Percentiles rank a stretch among this genome's conserved stretches.
Conservation (phyloP, 1,284 basidiomycete genomes). For the Garcileccinum viscosum region DNA sequence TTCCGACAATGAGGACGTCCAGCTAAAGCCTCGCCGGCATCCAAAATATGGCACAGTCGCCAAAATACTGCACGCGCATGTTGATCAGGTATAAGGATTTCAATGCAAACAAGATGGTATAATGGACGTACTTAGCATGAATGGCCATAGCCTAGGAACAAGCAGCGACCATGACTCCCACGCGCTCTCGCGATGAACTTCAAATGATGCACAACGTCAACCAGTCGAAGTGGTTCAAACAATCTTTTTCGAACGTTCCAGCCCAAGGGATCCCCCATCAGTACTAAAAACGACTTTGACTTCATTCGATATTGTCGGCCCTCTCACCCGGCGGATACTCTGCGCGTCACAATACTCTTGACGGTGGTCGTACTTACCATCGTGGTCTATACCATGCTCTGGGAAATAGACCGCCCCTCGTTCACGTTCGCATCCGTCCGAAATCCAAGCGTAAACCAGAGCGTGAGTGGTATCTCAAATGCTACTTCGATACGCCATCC, state of each 20-base stretch:
- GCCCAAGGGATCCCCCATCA: not conserved
- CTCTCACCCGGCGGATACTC: not conserved
- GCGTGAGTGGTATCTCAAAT: not conserved
- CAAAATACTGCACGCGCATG: too few relatives aligned
- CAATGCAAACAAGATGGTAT: too few relatives aligned
- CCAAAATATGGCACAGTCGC: too few relatives aligned
- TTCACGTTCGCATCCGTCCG: not conserved
- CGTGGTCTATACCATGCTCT: not conserved
- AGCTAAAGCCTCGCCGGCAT: too few relatives aligned
- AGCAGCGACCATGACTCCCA: not conserved
- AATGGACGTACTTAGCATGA: too few relatives aligned
- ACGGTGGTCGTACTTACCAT: not conserved
- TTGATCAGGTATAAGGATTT: too few relatives aligned
- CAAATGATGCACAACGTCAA: too few relatives aligned
- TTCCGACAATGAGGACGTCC: too few relatives aligned
- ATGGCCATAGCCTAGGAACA: too few relatives aligned
- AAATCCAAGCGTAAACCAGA: slow-evolving; percentile 1
- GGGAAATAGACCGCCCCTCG: slow-evolving; percentile 28
- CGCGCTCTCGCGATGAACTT: not conserved
- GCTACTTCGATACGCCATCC: not conserved
- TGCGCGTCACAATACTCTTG: not conserved
- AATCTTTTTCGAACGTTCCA: not conserved
- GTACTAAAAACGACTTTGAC: not conserved
- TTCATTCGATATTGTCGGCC: not conserved
- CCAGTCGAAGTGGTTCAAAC: not conserved